Evolutionary conservation across 1,139 yeast species (phyloP).

Genomic region (Saccharomyces uvarum): DNA sequence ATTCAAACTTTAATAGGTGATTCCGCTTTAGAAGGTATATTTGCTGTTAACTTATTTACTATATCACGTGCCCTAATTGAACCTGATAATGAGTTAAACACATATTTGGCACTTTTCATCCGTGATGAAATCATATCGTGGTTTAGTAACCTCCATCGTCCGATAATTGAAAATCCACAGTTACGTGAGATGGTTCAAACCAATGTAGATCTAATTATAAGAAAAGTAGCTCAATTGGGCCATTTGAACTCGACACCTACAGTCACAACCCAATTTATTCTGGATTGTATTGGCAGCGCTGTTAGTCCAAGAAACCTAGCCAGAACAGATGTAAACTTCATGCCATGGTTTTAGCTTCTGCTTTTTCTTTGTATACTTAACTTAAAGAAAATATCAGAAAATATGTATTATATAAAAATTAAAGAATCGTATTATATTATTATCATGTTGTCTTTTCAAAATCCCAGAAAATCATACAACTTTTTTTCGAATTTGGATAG

Average conservation of each 20-base stretch:
- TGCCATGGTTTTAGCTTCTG: slow-evolving; percentile 62
- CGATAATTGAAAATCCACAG: slow-evolving; percentile 57
- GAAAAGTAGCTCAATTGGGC: slow-evolving; percentile 62
- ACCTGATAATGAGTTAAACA: slow-evolving; percentile 83
- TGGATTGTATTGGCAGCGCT: slow-evolving; percentile 89
- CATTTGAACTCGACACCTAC: slow-evolving; percentile 66
- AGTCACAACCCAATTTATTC: slow-evolving; percentile 87
- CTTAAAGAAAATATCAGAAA: background rate
- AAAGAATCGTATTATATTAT: background rate
- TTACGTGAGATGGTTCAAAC: slow-evolving; percentile 79
- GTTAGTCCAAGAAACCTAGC: slow-evolving; percentile 94
- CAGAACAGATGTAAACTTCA: slow-evolving; percentile 87
- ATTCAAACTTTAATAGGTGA: slow-evolving; percentile 91
- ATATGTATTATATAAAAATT: background rate
- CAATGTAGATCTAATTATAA: slow-evolving; percentile 79
- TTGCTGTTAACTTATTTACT: slow-evolving; percentile 75
- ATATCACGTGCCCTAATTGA: slow-evolving; percentile 85
- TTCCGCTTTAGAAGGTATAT: slow-evolving; percentile 81
- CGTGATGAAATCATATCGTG: slow-evolving; percentile 92
- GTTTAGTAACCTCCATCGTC: slow-evolving; percentile 75
- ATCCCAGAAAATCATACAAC: slow-evolving; percentile 8
- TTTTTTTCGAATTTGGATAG: slow-evolving; percentile 21
- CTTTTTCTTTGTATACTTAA: background rate
- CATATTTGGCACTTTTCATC: slow-evolving; percentile 81
- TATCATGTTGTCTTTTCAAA: background rate